phyloP scores from a whole-genome alignment of 2,329 filamentous ascomycete species.

The Huntiella abstrusa region DNA sequence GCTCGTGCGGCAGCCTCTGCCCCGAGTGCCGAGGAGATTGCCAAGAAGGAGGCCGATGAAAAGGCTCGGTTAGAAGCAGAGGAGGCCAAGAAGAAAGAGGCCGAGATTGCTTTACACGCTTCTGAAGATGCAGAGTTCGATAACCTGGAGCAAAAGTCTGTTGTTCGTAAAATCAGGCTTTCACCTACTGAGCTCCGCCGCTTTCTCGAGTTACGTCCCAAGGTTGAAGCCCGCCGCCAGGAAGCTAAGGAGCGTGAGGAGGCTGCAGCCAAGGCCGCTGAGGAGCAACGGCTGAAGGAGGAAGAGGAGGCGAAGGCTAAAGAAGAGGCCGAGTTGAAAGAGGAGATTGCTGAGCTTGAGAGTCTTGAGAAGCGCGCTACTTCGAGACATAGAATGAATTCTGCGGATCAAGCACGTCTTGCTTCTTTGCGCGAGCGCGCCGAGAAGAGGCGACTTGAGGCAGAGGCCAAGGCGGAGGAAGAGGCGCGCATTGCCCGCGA shows the following conservation, averaged over 20 bases:
- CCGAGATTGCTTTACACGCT: slow-evolving; percentile 1
- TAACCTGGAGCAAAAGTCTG: background rate
- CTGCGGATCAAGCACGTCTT: background rate
- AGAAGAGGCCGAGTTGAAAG: slow-evolving; percentile 14
- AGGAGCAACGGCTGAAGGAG: background rate
- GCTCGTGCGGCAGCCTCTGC: slow-evolving; percentile 17
- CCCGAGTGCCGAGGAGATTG: slow-evolving; percentile 9
- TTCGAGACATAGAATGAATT: slow-evolving; percentile 4
- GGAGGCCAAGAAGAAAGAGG: background rate
- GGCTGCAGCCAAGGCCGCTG: slow-evolving; percentile 2
- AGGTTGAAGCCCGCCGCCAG: background rate
- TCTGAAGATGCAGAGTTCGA: slow-evolving; percentile 6
- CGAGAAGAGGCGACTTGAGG: slow-evolving; percentile 17
- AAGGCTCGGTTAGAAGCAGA: background rate
- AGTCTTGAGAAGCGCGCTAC: slow-evolving; percentile 14
- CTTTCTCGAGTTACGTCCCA: slow-evolving; percentile 1
- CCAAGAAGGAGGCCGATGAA: background rate
- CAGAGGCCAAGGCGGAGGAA: slow-evolving; percentile 15
- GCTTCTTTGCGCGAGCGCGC: slow-evolving; percentile 15
- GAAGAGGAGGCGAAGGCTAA: slow-evolving; percentile 2
- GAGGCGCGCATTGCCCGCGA: slow-evolving; percentile 11
- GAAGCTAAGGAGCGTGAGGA: slow-evolving; percentile 4
- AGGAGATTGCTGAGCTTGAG: slow-evolving; percentile 12
- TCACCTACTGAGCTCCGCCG: slow-evolving; percentile 1
- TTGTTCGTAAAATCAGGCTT: background rate